These are phyloP conservation scores for Geotrichum citri-aurantii DNA, from an alignment of 1,139 yeast species.

Conservation along the genomic window DNA sequence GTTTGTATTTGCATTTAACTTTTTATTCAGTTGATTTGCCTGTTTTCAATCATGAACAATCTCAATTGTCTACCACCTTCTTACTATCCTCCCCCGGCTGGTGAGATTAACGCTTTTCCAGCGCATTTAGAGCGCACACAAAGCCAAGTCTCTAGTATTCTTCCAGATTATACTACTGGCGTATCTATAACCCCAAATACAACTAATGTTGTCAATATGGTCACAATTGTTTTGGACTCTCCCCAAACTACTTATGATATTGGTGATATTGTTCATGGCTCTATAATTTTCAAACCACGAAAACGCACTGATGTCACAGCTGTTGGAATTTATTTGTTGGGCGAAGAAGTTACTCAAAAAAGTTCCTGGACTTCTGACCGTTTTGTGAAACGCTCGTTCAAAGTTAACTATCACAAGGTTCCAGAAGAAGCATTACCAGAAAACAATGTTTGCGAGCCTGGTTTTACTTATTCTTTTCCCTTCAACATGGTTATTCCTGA, in stretches of 20 bases:
- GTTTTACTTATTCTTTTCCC: conserved; percentile 9
- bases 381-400: conserved; percentile 1
- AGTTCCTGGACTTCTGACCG: conserved; percentile 10
- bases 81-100: conserved; percentile 12
- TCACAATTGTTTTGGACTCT: not conserved
- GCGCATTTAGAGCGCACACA: not conserved
- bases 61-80: conserved; percentile 8
- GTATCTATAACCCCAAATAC: not conserved
- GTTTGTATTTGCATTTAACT: not conserved
- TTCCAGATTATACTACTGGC: conserved; percentile 8
- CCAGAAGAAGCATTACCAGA: conserved; percentile 5
- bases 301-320: not conserved
- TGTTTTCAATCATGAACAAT: not conserved
- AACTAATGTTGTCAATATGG: not conserved
- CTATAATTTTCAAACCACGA: conserved; percentile 8
- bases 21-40: not conserved
- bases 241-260: conserved; percentile 8
- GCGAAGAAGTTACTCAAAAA: conserved; percentile 8
- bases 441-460: not conserved
- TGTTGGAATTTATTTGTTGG: not conserved
- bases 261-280: conserved; percentile 15
- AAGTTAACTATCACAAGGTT: not conserved
- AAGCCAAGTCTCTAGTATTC: conserved; percentile 10
- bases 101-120: conserved; percentile 12
- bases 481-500: conserved; percentile 12